Evolutionary conservation across 768 basidiomycete genomes (phyloP).

Genomic region (Clathrus columnatus): DNA sequence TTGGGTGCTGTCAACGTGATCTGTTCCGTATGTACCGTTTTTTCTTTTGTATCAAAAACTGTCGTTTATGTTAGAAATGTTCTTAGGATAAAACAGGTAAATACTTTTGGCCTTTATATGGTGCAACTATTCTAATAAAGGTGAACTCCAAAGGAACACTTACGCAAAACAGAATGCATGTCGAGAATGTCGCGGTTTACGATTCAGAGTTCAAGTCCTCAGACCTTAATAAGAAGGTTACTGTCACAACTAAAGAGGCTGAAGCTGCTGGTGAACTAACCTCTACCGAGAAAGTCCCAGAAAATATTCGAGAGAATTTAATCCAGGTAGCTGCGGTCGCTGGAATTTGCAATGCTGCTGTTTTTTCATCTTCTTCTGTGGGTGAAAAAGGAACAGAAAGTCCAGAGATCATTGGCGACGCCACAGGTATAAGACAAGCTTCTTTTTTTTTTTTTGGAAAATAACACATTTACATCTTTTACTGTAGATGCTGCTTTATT

Average conservation of each 20-base stretch:
- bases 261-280: not conserved
- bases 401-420: constrained; percentile 39
- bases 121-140: not conserved
- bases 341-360: constrained; percentile 43
- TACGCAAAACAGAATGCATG: constrained; percentile 53
- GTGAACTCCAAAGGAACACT: constrained; percentile 27
- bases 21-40: constrained; percentile 21
- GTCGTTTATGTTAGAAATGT: not conserved
- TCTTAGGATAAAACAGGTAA: constrained; percentile 43
- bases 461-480: not conserved
- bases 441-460: not conserved
- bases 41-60: constrained; percentile 13
- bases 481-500: constrained; percentile 44
- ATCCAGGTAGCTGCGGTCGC: constrained; percentile 31
- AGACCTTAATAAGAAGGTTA: not conserved
- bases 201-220: constrained; percentile 18
- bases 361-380: constrained; percentile 27
- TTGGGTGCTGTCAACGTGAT: constrained; percentile 52
- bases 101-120: not conserved
- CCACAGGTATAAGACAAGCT: constrained; percentile 32
- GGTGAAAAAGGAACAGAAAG: constrained; percentile 19
- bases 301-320: constrained; percentile 13
- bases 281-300: not conserved
- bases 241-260: not conserved
- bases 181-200: constrained; percentile 36